Conservation (phyloP, 1,139 yeast species). For the Arxiozyma telluris region DNA sequence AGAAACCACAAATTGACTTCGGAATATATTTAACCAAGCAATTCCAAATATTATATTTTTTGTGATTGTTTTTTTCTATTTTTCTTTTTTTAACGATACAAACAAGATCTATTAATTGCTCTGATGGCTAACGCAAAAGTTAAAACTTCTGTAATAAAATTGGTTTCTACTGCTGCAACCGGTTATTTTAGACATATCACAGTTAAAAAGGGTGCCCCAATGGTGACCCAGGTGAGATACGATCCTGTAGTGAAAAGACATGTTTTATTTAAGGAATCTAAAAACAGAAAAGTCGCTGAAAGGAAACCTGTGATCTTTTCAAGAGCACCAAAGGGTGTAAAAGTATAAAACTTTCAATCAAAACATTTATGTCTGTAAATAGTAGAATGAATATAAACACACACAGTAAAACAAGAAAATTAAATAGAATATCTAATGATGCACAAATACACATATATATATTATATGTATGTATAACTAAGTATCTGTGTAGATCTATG, state of each 20-base stretch:
- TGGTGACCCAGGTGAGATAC: slow-evolving; percentile 74
- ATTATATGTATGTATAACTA: no score
- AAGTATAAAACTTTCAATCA: background rate
- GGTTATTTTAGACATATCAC: slow-evolving; percentile 76
- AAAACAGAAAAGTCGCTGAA: slow-evolving; percentile 74
- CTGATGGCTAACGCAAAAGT: slow-evolving; percentile 37
- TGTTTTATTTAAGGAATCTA: slow-evolving; percentile 80
- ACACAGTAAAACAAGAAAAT: background rate
- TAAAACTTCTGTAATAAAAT: slow-evolving; percentile 50
- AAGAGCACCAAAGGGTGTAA: slow-evolving; percentile 36
- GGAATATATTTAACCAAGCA: background rate
- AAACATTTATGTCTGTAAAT: background rate
- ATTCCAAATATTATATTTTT: background rate
- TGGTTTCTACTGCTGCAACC: slow-evolving; percentile 77
- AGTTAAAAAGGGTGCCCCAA: slow-evolving; percentile 73
- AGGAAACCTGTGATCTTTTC: slow-evolving; percentile 50
- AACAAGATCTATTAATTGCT: background rate
- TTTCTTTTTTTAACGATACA: background rate
- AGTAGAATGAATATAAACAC: no score
- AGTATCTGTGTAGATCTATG: no score
- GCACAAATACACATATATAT: background rate
- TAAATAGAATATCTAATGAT: background rate
- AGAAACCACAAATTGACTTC: background rate
- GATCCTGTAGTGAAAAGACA: slow-evolving; percentile 76
- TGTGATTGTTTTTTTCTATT: no score